Evolutionary conservation across 2,329 filamentous ascomycete genomes (phyloP).

Genomic region (Aspergillus ruber): DNA sequence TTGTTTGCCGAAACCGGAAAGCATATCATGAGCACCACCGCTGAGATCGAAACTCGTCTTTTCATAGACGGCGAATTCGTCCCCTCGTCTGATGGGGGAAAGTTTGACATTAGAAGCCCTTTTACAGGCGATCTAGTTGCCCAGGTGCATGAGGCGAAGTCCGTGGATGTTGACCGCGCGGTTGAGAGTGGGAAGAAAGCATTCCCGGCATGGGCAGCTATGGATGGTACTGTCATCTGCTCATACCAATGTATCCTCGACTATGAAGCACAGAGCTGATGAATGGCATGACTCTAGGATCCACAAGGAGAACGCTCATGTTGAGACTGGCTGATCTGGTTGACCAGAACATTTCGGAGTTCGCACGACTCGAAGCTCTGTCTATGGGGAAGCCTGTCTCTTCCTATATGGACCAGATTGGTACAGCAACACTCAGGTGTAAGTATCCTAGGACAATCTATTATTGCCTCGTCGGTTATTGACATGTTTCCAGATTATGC

Average conservation of each 20-base stretch:
- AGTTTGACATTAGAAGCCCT: slow-evolving; percentile 15
- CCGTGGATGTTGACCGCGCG: slow-evolving; percentile 23
- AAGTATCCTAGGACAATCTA: neutral
- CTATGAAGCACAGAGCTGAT: slow-evolving; percentile 21
- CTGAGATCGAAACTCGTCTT: slow-evolving; percentile 15
- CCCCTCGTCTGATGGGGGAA: slow-evolving; percentile 18
- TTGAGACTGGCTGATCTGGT: slow-evolving; percentile 22
- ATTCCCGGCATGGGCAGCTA: slow-evolving; percentile 25
- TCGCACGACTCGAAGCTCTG: slow-evolving; percentile 27
- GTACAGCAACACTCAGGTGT: neutral
- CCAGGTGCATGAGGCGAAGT: slow-evolving; percentile 17
- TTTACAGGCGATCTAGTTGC: slow-evolving; percentile 15
- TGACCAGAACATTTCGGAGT: slow-evolving; percentile 15
- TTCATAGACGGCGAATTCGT: slow-evolving; percentile 24
- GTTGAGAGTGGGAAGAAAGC: slow-evolving; percentile 28
- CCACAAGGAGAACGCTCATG: neutral
- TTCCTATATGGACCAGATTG: neutral
- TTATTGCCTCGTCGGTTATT: neutral
- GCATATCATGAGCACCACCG: neutral
- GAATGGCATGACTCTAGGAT: neutral
- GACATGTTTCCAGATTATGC: slow-evolving; percentile 3
- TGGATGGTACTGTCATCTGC: too few relatives aligned
- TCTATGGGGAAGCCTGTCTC: slow-evolving; percentile 28
- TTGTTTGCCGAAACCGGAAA: too few relatives aligned
- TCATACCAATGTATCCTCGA: slow-evolving; percentile 3